Evolutionary conservation across 140 eudicot genomes (phyloP), one percentile per base, ranked within the genome.

Genomic region (Flaveria floridana): DNA sequence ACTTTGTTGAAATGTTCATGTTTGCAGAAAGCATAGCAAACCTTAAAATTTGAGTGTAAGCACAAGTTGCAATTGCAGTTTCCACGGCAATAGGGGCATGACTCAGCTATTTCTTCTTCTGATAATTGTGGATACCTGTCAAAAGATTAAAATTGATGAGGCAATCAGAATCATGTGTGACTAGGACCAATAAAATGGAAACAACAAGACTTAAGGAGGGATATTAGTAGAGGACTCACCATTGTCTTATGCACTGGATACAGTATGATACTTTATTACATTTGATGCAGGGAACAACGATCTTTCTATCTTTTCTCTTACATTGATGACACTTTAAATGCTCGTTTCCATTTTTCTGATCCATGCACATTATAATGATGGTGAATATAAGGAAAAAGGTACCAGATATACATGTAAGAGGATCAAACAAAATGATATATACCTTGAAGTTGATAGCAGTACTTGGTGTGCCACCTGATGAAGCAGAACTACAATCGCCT

Each of bases 31-130:
- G 47, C 16, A 37, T 55, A 26, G 68, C 82, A 78, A 68, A 91
- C 97, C 96, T 89, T 81, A 16, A 61, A 19, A 44, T 84, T 76
- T 7, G 86, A 78, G 72, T 84, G 87, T 64, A 91, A 86, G 83
- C 97, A 91, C 75, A 71, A 65, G 79, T 91, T 85, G 85, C 97
- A 91, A 74, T 91, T 91, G 83, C 97, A 91, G 48, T 85, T 92
- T 55, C 85, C 82, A 64, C 95, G 87, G 57, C 97, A 92, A 82
- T 74, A 82, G 5, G 97, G 97, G 75, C 97, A 92, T 58, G 30
- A 25, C 71, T 87, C 87, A 41, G 86, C 72, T 8, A 87, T 55
- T 55, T 87, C 95, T 70, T 78, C 86, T 75, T 92, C 96, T 44
- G 83, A 58, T 41, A 82, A 69, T 13, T 78, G 71, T 72, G 95